These are phyloP conservation scores for Zizania palustris DNA, from an alignment of 202 grass and related monocot genomes.

Conservation along the genomic window DNA sequence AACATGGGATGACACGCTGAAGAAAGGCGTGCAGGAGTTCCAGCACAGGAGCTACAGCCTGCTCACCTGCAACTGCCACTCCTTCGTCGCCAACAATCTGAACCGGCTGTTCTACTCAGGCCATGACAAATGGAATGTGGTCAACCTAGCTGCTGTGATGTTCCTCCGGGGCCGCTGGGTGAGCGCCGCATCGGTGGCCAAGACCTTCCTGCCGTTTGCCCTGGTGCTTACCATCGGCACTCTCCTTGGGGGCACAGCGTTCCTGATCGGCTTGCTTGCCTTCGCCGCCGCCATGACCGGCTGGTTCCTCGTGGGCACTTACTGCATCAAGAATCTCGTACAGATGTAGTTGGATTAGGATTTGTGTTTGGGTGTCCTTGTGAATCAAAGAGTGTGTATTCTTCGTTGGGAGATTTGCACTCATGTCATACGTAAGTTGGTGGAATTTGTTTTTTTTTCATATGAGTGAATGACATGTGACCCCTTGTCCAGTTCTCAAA, in stretches of 20 bases:
- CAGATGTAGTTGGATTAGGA: conserved; percentile 53
- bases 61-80: conserved; percentile 97
- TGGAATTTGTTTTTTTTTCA: no score
- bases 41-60: conserved; percentile 88
- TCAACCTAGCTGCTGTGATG: conserved; percentile 67
- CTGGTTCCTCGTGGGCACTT: conserved; percentile 87
- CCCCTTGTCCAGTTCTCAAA: no score
- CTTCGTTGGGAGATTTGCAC: no score
- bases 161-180: conserved; percentile 76
- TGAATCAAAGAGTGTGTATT: neutral
- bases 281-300: conserved; percentile 49
- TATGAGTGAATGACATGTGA: no score
- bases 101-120: conserved; percentile 65
- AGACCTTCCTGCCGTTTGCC: conserved; percentile 61
- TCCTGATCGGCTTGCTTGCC: conserved; percentile 58
- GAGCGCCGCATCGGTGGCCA: conserved; percentile 43
- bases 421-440: no score
- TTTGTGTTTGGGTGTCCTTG: neutral
- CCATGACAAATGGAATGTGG: conserved; percentile 86
- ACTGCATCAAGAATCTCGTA: conserved; percentile 80
- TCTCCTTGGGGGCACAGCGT: conserved; percentile 54
- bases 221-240: conserved; percentile 49
- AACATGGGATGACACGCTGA: conserved; percentile 70
- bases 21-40: conserved; percentile 76
- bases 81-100: conserved; percentile 85